A percentile compares a stretch with the other conserved stretches of the same genome.
Evolutionary conservation across 257 asterid genomes (phyloP).

Genomic region (Solanum tarijense): DNA sequence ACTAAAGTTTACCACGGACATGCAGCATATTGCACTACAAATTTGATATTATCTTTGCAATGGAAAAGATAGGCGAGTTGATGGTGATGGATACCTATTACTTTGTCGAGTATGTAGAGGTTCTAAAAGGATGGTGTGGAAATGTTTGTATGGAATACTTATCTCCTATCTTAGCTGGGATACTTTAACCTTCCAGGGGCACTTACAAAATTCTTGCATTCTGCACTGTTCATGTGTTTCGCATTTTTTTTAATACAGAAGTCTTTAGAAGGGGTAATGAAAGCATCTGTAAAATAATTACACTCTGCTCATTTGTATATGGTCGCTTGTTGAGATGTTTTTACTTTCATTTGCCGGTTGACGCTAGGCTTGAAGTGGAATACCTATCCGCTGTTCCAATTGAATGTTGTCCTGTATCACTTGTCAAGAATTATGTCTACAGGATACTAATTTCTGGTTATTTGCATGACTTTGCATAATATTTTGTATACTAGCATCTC

Average conservation of each 20-base stretch:
- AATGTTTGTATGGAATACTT: neutral
- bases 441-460: neutral
- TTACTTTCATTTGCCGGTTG: neutral
- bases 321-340: neutral
- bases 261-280: neutral
- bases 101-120: neutral
- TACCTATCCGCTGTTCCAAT: neutral
- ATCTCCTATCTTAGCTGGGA: neutral
- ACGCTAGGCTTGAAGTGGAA: neutral
- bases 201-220: neutral
- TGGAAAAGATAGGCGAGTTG: neutral
- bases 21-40: neutral
- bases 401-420: neutral
- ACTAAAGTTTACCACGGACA: neutral
- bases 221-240: neutral
- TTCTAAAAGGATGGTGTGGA: neutral
- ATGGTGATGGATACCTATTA: neutral
- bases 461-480: neutral
- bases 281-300: neutral
- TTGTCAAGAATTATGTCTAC: neutral
- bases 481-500: neutral
- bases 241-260: neutral
- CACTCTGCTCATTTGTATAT: neutral
- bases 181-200: neutral
- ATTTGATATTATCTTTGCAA: neutral